phyloP scores from a whole-genome alignment of 1,284 basidiomycete species.

The Cryptococcus deneoformans region DNA sequence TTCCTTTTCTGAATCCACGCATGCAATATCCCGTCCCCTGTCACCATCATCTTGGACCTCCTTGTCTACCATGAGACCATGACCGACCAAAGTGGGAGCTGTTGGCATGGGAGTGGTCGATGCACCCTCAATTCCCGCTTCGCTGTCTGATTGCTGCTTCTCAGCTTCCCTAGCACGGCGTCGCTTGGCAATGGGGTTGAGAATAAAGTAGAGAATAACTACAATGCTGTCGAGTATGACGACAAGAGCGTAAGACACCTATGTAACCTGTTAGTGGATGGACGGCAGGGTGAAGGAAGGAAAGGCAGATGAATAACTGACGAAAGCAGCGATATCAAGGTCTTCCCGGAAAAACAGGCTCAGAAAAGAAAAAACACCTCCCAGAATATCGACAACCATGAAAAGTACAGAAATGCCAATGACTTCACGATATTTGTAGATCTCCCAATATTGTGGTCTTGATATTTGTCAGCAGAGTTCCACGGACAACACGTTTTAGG shows the following conservation, averaged over 20 bases:
- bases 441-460: conserved; percentile 61
- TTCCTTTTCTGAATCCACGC: too few species aligned
- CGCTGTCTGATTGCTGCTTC: background rate
- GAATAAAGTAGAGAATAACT: conserved; percentile 58
- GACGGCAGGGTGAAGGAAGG: background rate
- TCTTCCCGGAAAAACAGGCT: conserved; percentile 63
- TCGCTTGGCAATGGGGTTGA: conserved; percentile 57
- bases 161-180: conserved; percentile 29
- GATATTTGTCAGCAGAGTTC: background rate
- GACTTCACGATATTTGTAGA: conserved; percentile 66
- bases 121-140: background rate
- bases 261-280: background rate
- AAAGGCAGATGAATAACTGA: conserved; percentile 50
- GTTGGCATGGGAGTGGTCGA: background rate
- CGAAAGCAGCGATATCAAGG: conserved; percentile 55
- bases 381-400: conserved; percentile 67
- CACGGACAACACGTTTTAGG: background rate
- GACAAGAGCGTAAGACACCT: conserved; percentile 45
- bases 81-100: background rate
- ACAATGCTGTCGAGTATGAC: conserved; percentile 61
- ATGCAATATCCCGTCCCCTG: background rate
- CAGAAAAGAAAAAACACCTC: conserved; percentile 61
- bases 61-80: background rate
- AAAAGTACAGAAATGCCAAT: conserved; percentile 69
- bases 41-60: background rate